Evolutionary conservation across 2,329 filamentous ascomycete species (phyloP).

Genomic region (Talaromyces sp.): DNA sequence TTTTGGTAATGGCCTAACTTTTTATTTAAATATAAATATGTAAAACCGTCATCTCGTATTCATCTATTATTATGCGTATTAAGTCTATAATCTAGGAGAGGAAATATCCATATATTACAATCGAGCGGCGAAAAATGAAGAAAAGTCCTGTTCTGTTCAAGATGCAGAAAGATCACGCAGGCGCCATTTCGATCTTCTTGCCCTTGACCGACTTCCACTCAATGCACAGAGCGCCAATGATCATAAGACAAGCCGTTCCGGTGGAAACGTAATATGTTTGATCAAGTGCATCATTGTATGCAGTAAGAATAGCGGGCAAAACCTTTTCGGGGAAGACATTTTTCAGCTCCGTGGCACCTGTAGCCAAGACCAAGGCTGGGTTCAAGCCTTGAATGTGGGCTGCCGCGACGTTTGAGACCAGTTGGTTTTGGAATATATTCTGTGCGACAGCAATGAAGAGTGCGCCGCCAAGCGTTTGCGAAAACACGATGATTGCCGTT

Average conservation of each 20-base stretch:
- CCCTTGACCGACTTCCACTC: slow-evolving; percentile 35
- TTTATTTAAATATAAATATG: neutral
- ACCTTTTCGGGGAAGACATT: slow-evolving; percentile 2
- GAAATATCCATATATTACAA: neutral
- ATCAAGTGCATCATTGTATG: slow-evolving; percentile 8
- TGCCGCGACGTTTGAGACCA: slow-evolving; percentile 20
- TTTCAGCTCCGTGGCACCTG: slow-evolving; percentile 29
- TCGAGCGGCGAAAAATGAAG: neutral
- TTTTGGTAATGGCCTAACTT: neutral
- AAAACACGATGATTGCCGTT: slow-evolving; percentile 30
- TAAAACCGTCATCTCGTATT: neutral
- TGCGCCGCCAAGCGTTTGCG: slow-evolving; percentile 32
- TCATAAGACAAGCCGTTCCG: neutral
- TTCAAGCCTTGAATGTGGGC: slow-evolving; percentile 19
- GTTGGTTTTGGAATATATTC: slow-evolving; percentile 32
- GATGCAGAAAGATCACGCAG: slow-evolving; percentile 3
- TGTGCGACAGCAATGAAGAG: slow-evolving; percentile 33
- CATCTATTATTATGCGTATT: neutral
- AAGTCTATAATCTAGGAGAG: neutral
- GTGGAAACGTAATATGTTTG: neutral
- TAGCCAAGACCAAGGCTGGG: neutral
- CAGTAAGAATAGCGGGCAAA: slow-evolving; percentile 3
- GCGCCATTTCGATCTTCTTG: slow-evolving; percentile 21
- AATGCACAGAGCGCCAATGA: neutral
- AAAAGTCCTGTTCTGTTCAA: neutral